Percentiles rank a stretch among this genome's conserved stretches.
Evolutionary conservation across 2,329 filamentous ascomycete genomes (phyloP).

Genomic region (Aspergillus ibericus): DNA sequence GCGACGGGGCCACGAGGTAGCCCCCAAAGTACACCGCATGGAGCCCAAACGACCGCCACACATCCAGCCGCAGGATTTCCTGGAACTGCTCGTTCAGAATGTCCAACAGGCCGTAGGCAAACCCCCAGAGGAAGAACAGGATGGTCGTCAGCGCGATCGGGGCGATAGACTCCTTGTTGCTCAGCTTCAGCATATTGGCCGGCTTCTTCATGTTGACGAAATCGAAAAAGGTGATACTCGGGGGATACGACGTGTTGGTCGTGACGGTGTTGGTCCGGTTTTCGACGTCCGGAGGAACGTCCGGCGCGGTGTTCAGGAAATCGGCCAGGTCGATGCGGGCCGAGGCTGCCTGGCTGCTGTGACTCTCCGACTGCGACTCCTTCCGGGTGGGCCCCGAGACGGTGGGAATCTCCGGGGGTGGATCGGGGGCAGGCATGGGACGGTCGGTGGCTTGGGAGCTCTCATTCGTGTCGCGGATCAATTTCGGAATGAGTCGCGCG

Average conservation of each 20-base stretch:
- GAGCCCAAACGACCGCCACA: slow-evolving; percentile 47
- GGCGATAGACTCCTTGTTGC: slow-evolving; percentile 57
- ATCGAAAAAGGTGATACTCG: slow-evolving; percentile 57
- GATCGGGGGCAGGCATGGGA: slow-evolving; percentile 7
- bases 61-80: slow-evolving; percentile 43
- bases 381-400: slow-evolving; percentile 15
- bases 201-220: slow-evolving; percentile 60
- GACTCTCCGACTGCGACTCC: slow-evolving; percentile 18
- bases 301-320: slow-evolving; percentile 54
- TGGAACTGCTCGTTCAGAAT: slow-evolving; percentile 69
- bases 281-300: slow-evolving; percentile 31
- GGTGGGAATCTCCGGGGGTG: slow-evolving; percentile 8
- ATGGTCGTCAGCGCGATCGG: slow-evolving; percentile 68
- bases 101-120: slow-evolving; percentile 84
- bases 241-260: slow-evolving; percentile 31
- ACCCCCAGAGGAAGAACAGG: slow-evolving; percentile 85
- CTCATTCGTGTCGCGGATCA: slow-evolving; percentile 53
- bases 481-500: slow-evolving; percentile 58
- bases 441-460: slow-evolving; percentile 16
- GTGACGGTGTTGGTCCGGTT: slow-evolving; percentile 42
- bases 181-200: slow-evolving; percentile 61
- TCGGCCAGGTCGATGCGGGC: slow-evolving; percentile 47
- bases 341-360: slow-evolving; percentile 8
- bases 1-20: slow-evolving; percentile 58
- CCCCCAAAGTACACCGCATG: slow-evolving; percentile 62